Conservation (phyloP, 331 rosid species). For the Cydonia oblonga region DNA sequence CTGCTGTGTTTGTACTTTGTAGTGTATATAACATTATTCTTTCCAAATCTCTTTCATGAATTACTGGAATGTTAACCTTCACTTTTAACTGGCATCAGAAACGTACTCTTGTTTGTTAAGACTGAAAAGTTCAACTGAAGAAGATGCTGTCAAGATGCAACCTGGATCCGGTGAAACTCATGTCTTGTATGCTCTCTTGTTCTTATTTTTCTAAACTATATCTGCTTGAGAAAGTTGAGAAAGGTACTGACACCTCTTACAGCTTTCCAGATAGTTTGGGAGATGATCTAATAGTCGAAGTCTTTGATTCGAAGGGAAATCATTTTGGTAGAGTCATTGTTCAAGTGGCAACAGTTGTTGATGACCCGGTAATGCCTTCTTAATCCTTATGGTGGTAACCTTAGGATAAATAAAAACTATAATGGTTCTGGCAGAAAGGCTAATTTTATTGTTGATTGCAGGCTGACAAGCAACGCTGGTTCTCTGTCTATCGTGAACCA, state of each 20-base stretch:
- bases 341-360: slow-evolving; percentile 80
- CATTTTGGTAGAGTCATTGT: slow-evolving; percentile 70
- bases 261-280: slow-evolving; percentile 95
- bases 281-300: slow-evolving; percentile 80
- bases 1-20: background rate
- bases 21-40: background rate
- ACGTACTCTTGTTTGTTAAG: slow-evolving; percentile 63
- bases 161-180: slow-evolving; percentile 95
- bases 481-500: slow-evolving; percentile 75
- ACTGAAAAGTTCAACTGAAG: slow-evolving; percentile 76
- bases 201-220: background rate
- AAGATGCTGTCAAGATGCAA: slow-evolving; percentile 71
- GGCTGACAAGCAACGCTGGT: slow-evolving; percentile 96
- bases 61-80: background rate
- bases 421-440: slow-evolving; percentile 6
- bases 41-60: background rate
- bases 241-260: slow-evolving; percentile 45
- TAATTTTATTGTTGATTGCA: slow-evolving; percentile 36
- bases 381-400: background rate
- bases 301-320: slow-evolving; percentile 83
- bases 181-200: slow-evolving; percentile 56
- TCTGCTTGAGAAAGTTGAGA: slow-evolving; percentile 24
- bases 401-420: background rate
- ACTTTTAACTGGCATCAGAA: slow-evolving; percentile 45
- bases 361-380: slow-evolving; percentile 58